phyloP scores from a whole-genome alignment of 2,329 filamentous ascomycete species.

The Lasiodiplodia gonubiensis region DNA sequence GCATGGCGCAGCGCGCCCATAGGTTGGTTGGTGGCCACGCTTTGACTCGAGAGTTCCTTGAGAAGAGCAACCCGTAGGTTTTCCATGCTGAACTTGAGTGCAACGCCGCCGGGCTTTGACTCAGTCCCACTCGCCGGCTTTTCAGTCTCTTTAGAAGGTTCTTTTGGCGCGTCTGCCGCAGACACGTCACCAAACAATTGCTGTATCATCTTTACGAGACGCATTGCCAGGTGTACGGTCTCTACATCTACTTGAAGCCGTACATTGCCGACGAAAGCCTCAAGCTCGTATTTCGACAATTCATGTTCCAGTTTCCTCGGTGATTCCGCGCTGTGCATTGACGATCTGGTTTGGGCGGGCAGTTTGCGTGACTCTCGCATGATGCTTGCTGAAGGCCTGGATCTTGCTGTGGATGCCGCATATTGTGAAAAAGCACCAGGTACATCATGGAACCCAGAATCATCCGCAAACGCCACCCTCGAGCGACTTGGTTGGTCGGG shows the following conservation, averaged over 20 bases:
- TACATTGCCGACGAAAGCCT: conserved; percentile 43
- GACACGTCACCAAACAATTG: background rate
- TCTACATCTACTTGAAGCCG: conserved; percentile 43
- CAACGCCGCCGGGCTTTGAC: conserved; percentile 18
- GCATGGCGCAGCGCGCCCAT: conserved; percentile 16
- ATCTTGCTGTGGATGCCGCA: conserved; percentile 48
- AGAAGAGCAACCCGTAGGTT: conserved; percentile 36
- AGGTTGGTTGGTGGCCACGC: background rate
- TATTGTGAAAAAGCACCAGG: conserved; percentile 57
- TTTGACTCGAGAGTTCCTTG: conserved; percentile 13
- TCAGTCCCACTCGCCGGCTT: conserved; percentile 9
- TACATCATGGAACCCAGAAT: conserved; percentile 49
- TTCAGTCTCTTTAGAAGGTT: conserved; percentile 19
- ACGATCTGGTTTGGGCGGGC: background rate
- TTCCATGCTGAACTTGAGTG: conserved; percentile 37
- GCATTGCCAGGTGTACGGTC: conserved; percentile 42
- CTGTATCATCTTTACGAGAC: conserved; percentile 35
- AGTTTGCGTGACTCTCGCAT: conserved; percentile 14
- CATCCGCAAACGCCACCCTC: conserved; percentile 37
- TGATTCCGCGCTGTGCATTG: background rate
- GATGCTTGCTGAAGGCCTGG: conserved; percentile 33
- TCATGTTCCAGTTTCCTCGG: background rate
- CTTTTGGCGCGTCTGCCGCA: background rate
- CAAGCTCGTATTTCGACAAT: conserved; percentile 32
- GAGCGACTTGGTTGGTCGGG: conserved; percentile 6